Percentiles rank a stretch among this genome's conserved stretches.
These are phyloP conservation scores for Camellia oleifera DNA, from an alignment of 179 eudicot genomes.

Conservation along the genomic window DNA sequence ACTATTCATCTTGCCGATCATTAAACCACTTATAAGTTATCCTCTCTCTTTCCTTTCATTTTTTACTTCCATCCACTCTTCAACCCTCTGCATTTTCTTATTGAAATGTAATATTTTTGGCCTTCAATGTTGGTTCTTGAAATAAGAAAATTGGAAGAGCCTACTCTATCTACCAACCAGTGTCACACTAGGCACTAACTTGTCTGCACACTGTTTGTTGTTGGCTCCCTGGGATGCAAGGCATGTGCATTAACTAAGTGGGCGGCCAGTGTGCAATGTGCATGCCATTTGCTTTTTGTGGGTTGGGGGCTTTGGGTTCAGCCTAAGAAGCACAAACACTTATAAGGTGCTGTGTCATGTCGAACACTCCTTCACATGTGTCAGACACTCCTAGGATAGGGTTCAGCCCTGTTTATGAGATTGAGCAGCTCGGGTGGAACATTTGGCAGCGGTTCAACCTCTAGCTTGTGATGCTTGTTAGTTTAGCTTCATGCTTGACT, in stretches of 20 bases:
- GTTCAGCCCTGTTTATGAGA: no score
- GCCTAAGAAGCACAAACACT: no score
- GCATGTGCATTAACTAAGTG: not conserved
- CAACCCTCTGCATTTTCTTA: not conserved
- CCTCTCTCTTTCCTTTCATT: not conserved
- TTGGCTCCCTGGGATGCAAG: not conserved
- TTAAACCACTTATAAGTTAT: not conserved
- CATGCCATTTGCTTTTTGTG: not conserved
- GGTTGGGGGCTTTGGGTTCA: not conserved
- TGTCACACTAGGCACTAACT: not conserved
- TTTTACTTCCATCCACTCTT: not conserved
- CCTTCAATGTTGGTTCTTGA: not conserved
- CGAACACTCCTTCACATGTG: no score
- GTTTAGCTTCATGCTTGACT: no score
- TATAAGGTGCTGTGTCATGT: no score
- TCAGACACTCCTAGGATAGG: no score
- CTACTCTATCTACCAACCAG: not conserved
- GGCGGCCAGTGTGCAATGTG: not conserved
- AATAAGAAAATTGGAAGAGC: not conserved
- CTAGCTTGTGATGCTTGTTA: no score
- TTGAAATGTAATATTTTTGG: not conserved
- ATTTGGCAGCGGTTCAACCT: no score
- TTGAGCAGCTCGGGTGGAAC: no score
- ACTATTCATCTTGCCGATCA: not conserved
- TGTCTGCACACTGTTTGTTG: not conserved